These are phyloP conservation scores for Kitagawia praeruptora DNA, from an alignment of 129 eudicot genomes.

Conservation along the genomic window DNA sequence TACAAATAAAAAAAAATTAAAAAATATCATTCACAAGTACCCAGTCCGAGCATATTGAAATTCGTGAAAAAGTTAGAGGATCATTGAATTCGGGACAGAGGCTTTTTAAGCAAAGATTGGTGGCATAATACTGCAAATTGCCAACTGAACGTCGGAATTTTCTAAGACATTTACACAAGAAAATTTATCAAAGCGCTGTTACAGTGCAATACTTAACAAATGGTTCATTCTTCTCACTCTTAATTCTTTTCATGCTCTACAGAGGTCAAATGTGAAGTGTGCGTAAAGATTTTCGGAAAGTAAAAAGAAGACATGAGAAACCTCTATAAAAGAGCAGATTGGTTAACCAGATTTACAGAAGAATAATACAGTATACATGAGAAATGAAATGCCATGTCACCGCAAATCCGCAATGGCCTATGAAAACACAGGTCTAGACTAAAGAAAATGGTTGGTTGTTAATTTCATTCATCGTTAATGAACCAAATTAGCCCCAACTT, in stretches of 20 bases:
- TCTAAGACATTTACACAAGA: not conserved
- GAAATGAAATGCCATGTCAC: not conserved
- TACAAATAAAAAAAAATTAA: too few relatives aligned
- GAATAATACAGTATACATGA: not conserved
- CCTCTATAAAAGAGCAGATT: not conserved
- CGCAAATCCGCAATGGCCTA: not conserved
- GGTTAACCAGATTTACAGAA: not conserved
- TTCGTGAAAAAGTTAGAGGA: too few relatives aligned
- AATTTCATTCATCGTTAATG: not conserved
- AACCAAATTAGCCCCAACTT: not conserved
- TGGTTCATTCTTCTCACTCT: too few relatives aligned
- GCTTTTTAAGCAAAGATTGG: not conserved
- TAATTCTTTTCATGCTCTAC: not conserved
- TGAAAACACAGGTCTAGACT: not conserved
- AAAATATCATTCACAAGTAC: too few relatives aligned
- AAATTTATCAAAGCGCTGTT: too few relatives aligned
- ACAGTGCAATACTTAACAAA: too few relatives aligned
- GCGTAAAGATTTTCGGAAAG: not conserved
- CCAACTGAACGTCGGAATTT: slow-evolving; percentile 1
- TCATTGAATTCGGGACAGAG: too few relatives aligned
- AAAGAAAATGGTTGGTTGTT: not conserved
- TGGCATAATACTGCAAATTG: slow-evolving; percentile 3
- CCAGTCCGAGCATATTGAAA: too few relatives aligned
- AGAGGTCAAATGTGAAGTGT: not conserved
- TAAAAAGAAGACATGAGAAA: not conserved